Conservation (phyloP, 768 basidiomycete genomes). For the Suillus fuscotomentosus region DNA sequence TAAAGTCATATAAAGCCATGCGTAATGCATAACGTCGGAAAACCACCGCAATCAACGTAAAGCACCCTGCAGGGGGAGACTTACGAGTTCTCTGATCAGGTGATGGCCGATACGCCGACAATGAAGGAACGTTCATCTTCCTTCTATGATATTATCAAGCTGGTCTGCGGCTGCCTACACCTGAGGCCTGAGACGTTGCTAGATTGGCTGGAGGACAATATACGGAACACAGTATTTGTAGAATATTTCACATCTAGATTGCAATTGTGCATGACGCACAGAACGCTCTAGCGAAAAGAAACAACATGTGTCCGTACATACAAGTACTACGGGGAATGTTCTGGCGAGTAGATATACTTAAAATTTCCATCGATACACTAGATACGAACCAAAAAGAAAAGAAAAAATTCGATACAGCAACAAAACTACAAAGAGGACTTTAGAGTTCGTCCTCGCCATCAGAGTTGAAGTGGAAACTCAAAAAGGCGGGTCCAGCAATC, state of each 20-base stretch:
- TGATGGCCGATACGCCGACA: no score
- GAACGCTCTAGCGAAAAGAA: background rate
- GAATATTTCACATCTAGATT: no score
- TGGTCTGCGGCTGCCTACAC: background rate
- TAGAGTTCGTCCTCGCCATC: slow-evolving; percentile 2
- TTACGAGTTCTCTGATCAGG: no score
- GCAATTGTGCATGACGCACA: background rate
- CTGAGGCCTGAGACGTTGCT: no score
- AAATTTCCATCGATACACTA: background rate
- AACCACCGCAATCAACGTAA: no score
- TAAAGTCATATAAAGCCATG: no score
- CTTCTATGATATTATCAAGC: background rate
- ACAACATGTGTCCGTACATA: background rate
- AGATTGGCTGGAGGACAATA: no score
- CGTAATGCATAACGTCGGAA: no score
- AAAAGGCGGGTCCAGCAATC: slow-evolving; percentile 39
- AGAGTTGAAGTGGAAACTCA: slow-evolving; percentile 25
- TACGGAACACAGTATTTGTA: no score
- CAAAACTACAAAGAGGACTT: background rate
- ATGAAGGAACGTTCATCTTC: background rate
- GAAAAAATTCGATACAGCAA: background rate
- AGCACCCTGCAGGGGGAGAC: no score
- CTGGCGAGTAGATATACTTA: background rate
- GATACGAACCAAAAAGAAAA: background rate
- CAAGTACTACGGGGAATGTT: background rate